Percentiles rank a stretch among this genome's conserved stretches.
These are phyloP conservation scores for Fusarium secorum DNA, from an alignment of 2,329 filamentous ascomycete species.

Conservation along the genomic window DNA sequence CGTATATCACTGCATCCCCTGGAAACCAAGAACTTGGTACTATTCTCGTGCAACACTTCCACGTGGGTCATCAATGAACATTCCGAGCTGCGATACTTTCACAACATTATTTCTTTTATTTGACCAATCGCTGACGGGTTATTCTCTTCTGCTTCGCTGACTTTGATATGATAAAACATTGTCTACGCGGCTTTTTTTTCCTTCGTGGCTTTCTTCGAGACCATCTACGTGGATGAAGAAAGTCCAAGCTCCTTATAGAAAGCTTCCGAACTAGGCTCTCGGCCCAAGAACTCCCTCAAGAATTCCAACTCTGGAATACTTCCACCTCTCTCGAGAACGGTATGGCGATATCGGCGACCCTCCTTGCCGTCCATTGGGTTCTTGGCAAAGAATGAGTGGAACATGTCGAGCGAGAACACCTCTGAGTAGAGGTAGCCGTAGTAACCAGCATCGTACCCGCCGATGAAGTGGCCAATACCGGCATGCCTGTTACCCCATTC, in stretches of 20 bases:
- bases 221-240: slow-evolving; percentile 25
- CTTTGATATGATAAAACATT: not conserved
- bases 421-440: slow-evolving; percentile 79
- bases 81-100: not conserved
- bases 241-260: slow-evolving; percentile 81
- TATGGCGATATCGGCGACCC: slow-evolving; percentile 79
- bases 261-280: slow-evolving; percentile 78
- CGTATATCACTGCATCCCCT: slow-evolving; percentile 16
- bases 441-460: slow-evolving; percentile 86
- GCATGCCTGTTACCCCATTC: slow-evolving; percentile 81
- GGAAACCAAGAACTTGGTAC: not conserved
- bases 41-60: slow-evolving; percentile 1
- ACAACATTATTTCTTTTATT: not conserved
- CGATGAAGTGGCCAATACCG: slow-evolving; percentile 83
- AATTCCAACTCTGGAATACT: slow-evolving; percentile 83
- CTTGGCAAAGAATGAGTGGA: slow-evolving; percentile 78
- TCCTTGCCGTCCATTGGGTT: slow-evolving; percentile 80
- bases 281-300: slow-evolving; percentile 78
- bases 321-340: slow-evolving; percentile 79
- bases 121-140: not conserved
- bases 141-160: slow-evolving; percentile 9
- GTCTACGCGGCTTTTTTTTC: not conserved
- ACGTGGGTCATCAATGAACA: not conserved
- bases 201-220: no score
- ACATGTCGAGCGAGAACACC: slow-evolving; percentile 88